phyloP scores from a whole-genome alignment of 176 grass and related monocot genomes.

The Zea mays region Zm-B73-REFERENCE-NAM-5.0 NC_050097.1:201299501-201300000 shows the following conservation, averaged over 20 bases:
- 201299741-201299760: slow-evolving; percentile 72
- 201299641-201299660: slow-evolving; percentile 23
- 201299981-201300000: slow-evolving; percentile 38
- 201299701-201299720: slow-evolving; percentile 28
- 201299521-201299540: slow-evolving; percentile 42
- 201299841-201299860: slow-evolving; percentile 70
- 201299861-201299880: neutral
- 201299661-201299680: slow-evolving; percentile 37
- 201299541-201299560: slow-evolving; percentile 24
- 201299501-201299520: neutral
- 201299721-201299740: slow-evolving; percentile 76
- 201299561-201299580: slow-evolving; percentile 17
- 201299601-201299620: slow-evolving; percentile 53
- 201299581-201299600: neutral
- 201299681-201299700: neutral
- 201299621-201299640: slow-evolving; percentile 34
- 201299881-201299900: slow-evolving; percentile 15
- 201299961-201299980: slow-evolving; percentile 75
- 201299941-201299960: slow-evolving; percentile 43
- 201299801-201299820: slow-evolving; percentile 74
- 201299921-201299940: slow-evolving; percentile 17
- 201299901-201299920: slow-evolving; percentile 39
- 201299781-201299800: slow-evolving; percentile 66
- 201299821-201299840: slow-evolving; percentile 92
- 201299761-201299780: slow-evolving; percentile 60